Percentiles rank a stretch among this genome's conserved stretches.
phyloP scores from a whole-genome alignment of 805 yeast genomes.

The Schwanniomyces pseudopolymorphus region DNA sequence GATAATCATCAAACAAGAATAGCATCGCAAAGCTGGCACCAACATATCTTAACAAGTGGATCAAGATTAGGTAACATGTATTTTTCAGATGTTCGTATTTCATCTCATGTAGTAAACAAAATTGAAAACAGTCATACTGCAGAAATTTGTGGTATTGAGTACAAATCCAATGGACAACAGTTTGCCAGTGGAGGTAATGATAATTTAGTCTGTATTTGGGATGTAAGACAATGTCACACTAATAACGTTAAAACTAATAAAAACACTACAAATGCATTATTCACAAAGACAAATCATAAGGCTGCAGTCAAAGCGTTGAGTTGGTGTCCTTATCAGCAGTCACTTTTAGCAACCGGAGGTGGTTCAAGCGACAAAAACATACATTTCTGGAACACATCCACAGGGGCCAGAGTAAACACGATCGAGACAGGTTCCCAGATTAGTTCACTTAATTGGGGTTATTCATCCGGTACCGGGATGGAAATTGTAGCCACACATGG shows the following conservation, averaged over 20 bases:
- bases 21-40: conserved; percentile 83
- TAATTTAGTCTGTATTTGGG: conserved; percentile 92
- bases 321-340: conserved; percentile 88
- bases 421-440: conserved; percentile 94
- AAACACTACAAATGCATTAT: conserved; percentile 51
- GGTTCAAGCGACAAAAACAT: conserved; percentile 87
- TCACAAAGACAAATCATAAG: conserved; percentile 73
- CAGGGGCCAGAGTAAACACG: conserved; percentile 82
- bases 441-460: conserved; percentile 91
- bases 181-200: conserved; percentile 94
- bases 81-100: conserved; percentile 87
- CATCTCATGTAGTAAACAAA: conserved; percentile 67
- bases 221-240: conserved; percentile 55
- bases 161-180: conserved; percentile 80
- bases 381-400: conserved; percentile 93
- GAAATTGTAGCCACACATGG: conserved; percentile 96
- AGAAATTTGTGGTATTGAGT: conserved; percentile 89
- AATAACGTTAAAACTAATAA: conserved; percentile 12
- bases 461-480: conserved; percentile 62
- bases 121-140: conserved; percentile 62
- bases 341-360: conserved; percentile 93
- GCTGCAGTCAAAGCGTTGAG: conserved; percentile 95
- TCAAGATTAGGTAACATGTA: conserved; percentile 80
- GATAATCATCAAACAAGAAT: conserved; percentile 65
- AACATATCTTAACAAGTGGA: conserved; percentile 81